Evolutionary conservation across 2,329 filamentous ascomycete genomes (phyloP), one percentile per base, ranked within the genome.

Genomic region (Colletotrichum destructivum): DNA sequence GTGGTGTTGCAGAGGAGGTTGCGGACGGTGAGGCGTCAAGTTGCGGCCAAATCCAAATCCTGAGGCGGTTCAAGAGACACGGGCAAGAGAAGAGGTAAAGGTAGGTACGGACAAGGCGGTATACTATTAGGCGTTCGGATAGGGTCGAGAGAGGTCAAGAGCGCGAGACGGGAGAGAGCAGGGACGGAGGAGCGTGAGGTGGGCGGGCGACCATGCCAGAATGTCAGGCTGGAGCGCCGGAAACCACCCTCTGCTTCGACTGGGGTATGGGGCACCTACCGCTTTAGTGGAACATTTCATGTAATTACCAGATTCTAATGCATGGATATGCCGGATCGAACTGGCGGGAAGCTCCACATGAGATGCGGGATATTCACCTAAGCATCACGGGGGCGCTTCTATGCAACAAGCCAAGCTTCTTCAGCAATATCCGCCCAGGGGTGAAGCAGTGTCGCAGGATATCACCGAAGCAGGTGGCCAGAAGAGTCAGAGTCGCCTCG

Each of bases 331-430:
- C 69, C 60, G 52, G 69, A 51, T 35, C 49, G 23, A 12, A 18
- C 21, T 59, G 59, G 47, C 65, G 59, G 65, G 59, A 64, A 60
- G 69, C 69, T 55, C 65, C 65, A 64, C 15, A n/a, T 38, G 21
- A 38, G 55, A 13, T 31, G 54, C 69, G 54, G 65, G 54, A 42
- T 69, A 72, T 72, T 66, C 65, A 35, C 11, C 18, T 69, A 72
- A 4, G 15, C 23, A 16, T 23, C 55, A 26, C 47, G 46, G 40
- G 26, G 21, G 26, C 52, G 21, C 15, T 55, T 54, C 23, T 69
- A 72, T 72, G 65, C 69, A 69, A 63, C 60, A 69, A 72, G 54
- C 49, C 69, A 69, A 63, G 40, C 54, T 69, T 71, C 69, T 69
- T 72, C 69, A 72, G 52, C 69, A 56, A 63, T 55, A 46, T 59